Conservation (phyloP, 345 rosid species). For the Citrus sp. region DNA sequence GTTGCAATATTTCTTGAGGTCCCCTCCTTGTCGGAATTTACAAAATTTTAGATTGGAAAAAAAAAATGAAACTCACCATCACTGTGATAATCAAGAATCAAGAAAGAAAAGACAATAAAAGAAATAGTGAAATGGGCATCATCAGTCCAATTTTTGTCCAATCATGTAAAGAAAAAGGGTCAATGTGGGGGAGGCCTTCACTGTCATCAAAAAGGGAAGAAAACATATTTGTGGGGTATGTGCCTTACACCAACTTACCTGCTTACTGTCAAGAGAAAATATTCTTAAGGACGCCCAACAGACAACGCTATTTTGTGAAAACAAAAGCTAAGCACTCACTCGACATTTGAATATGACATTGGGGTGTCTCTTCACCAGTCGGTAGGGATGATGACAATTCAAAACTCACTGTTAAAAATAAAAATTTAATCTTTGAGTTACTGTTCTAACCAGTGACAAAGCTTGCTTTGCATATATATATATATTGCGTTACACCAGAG, state of each 20-base stretch:
- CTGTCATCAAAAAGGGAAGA: conserved; percentile 21
- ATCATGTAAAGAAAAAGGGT: conserved; percentile 16
- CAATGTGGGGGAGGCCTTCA: conserved; percentile 23
- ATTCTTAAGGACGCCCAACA: conserved; percentile 27
- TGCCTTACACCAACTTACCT: conserved; percentile 11
- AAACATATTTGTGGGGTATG: conserved; percentile 28
- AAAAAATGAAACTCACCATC: not conserved
- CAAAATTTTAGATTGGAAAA: too few relatives aligned
- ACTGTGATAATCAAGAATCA: not conserved
- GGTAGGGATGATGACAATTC: conserved; percentile 11
- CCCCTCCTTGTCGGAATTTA: not conserved
- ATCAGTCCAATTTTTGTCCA: conserved; percentile 6
- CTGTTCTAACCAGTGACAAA: not conserved
- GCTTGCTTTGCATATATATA: not conserved
- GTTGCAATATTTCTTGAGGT: not conserved
- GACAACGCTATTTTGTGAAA: conserved; percentile 19
- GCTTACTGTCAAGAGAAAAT: conserved; percentile 23
- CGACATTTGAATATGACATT: conserved; percentile 12
- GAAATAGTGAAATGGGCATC: conserved; percentile 3
- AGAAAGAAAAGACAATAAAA: not conserved
- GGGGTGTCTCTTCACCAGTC: conserved; percentile 12
- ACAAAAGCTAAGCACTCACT: conserved; percentile 18
- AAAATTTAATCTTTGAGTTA: not conserved
- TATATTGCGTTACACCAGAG: not conserved
- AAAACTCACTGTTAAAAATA: not conserved